Conservation (phyloP, 192 early-diverging fungal species). For the Coemansia pectinata region DNA sequence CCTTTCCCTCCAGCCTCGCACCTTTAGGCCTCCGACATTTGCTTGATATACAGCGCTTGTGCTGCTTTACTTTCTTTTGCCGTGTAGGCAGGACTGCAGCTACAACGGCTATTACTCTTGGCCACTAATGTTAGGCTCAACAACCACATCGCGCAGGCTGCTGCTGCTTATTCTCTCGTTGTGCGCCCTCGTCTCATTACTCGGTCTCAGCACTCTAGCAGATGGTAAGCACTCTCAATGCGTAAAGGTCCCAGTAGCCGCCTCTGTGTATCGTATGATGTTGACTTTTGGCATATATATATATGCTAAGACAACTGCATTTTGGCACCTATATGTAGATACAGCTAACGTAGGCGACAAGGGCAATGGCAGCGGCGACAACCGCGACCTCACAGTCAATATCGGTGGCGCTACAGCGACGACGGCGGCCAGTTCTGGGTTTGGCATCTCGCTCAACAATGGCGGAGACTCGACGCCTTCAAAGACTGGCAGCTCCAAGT, state of each 20-base stretch:
- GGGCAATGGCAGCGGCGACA: constrained; percentile 6
- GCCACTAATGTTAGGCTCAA: not conserved
- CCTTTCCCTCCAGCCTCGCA: not conserved
- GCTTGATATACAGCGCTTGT: not conserved
- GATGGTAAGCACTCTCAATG: constrained; percentile 8
- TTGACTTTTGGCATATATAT: too few relatives aligned
- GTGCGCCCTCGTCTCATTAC: not conserved
- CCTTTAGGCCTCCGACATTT: not conserved
- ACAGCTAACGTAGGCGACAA: not conserved
- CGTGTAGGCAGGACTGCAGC: not conserved
- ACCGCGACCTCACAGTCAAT: constrained; percentile 34
- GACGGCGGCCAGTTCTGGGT: constrained; percentile 11
- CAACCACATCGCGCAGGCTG: not conserved
- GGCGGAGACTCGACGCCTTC: constrained; percentile 25
- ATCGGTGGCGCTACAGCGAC: constrained; percentile 15
- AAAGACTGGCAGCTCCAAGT: constrained; percentile 36
- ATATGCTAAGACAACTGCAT: not conserved
- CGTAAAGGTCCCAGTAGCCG: not conserved
- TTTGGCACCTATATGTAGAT: not conserved
- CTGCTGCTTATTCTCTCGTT: not conserved
- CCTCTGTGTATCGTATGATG: too few relatives aligned
- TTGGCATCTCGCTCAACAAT: constrained; percentile 37
- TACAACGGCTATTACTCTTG: not conserved
- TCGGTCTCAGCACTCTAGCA: constrained; percentile 2
- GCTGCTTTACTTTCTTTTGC: not conserved